A percentile compares a stretch with the other conserved stretches of the same genome.
These are phyloP conservation scores for Coemansia aciculifera DNA, from an alignment of 192 early-diverging fungal species.

Conservation along the genomic window DNA sequence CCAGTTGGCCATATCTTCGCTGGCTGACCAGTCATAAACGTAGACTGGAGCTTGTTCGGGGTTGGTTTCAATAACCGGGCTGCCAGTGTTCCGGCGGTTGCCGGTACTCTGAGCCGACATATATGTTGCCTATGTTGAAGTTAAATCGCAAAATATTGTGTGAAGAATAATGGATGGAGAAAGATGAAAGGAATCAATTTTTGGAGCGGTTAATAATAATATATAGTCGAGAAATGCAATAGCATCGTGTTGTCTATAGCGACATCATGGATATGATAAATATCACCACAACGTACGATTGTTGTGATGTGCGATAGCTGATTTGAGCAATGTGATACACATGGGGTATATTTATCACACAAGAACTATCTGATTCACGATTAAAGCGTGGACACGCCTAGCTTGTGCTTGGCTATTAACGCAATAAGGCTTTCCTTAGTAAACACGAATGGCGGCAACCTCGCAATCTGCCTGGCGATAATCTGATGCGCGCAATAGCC, in stretches of 20 bases:
- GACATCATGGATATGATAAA: background rate
- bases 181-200: background rate
- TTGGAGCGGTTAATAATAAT: background rate
- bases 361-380: background rate
- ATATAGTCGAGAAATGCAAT: background rate
- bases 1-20: constrained; percentile 26
- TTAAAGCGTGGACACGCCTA: background rate
- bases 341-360: background rate
- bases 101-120: constrained; percentile 6
- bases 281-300: too few species aligned
- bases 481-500: constrained; percentile 21
- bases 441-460: background rate
- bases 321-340: background rate
- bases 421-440: constrained; percentile 15
- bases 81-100: background rate
- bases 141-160: background rate
- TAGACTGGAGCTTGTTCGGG: constrained; percentile 2
- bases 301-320: background rate
- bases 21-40: constrained; percentile 21
- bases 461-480: background rate
- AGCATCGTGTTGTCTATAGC: background rate
- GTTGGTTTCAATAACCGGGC: constrained; percentile 4
- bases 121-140: background rate
- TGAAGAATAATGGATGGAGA: background rate
- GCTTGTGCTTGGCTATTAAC: constrained; percentile 19